phyloP scores from a whole-genome alignment of 352 stramenopile species.

The Globisporangium paddicum region DNA sequence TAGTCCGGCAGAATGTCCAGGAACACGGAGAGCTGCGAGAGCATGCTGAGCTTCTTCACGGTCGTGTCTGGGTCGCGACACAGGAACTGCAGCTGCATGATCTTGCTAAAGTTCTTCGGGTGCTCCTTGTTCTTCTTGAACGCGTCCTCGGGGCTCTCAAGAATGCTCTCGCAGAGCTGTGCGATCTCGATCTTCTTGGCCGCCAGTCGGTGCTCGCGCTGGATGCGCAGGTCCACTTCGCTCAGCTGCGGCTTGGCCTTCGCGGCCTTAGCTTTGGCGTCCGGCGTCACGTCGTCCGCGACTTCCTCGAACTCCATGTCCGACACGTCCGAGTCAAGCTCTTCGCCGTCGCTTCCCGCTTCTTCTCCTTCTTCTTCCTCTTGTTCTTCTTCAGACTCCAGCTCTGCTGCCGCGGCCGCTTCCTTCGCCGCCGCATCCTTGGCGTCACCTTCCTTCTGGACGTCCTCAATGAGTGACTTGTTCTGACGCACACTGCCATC shows the following conservation, averaged over 20 bases:
- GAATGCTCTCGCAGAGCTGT: slow-evolving; percentile 85
- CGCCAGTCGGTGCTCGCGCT: slow-evolving; percentile 60
- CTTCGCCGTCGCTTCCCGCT: slow-evolving; percentile 22
- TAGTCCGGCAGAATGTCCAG: slow-evolving; percentile 95
- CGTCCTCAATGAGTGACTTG: slow-evolving; percentile 51
- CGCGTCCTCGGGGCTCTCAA: slow-evolving; percentile 81
- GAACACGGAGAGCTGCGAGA: slow-evolving; percentile 94
- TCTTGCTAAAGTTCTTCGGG: slow-evolving; percentile 68
- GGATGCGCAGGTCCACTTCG: slow-evolving; percentile 55
- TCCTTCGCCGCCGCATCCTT: slow-evolving; percentile 23
- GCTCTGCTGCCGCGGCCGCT: slow-evolving; percentile 25
- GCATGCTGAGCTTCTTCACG: slow-evolving; percentile 84
- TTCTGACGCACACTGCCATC: slow-evolving; percentile 77
- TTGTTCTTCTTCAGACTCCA: slow-evolving; percentile 32
- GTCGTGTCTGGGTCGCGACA: slow-evolving; percentile 68
- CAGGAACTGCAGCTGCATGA: slow-evolving; percentile 71
- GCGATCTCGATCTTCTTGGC: slow-evolving; percentile 89
- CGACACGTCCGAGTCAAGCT: slow-evolving; percentile 61
- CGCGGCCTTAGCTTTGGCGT: slow-evolving; percentile 4
- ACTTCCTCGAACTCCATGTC: slow-evolving; percentile 85
- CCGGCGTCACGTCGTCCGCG: slow-evolving; percentile 16
- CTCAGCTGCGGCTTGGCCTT: slow-evolving; percentile 19
- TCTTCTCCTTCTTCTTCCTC: slow-evolving; percentile 30
- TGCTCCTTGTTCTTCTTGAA: slow-evolving; percentile 88
- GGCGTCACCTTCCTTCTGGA: slow-evolving; percentile 18